Conservation (phyloP, 2,329 filamentous ascomycete species). For the Penicillium sp. region DNA sequence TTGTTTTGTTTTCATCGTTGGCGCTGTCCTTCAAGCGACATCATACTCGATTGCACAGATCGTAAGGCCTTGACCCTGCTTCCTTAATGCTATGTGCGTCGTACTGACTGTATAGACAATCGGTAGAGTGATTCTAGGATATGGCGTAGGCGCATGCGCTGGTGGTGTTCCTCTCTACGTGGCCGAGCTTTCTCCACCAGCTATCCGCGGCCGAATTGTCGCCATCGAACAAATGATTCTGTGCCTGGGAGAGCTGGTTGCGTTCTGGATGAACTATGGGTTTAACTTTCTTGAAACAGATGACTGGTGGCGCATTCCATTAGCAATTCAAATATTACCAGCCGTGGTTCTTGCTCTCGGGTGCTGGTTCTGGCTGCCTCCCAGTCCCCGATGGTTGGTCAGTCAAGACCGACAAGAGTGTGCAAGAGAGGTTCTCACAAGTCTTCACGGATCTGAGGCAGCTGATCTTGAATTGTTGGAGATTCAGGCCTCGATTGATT, state of each 20-base stretch:
- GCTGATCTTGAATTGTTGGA: slow-evolving; percentile 19
- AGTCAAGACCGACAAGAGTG: slow-evolving; percentile 20
- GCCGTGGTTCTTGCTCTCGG: slow-evolving; percentile 16
- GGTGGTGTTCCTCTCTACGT: slow-evolving; percentile 22
- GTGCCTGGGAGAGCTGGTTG: slow-evolving; percentile 18
- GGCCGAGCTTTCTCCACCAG: slow-evolving; percentile 19
- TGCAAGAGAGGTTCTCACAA: slow-evolving; percentile 17
- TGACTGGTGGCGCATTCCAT: slow-evolving; percentile 21
- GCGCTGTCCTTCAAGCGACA: slow-evolving; percentile 16
- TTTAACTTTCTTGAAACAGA: slow-evolving; percentile 15
- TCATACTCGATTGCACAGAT: slow-evolving; percentile 23
- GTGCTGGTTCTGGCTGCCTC: slow-evolving; percentile 16
- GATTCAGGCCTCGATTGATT: slow-evolving; percentile 18
- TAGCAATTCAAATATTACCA: slow-evolving; percentile 20
- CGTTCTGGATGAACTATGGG: slow-evolving; percentile 21
- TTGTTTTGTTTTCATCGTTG: slow-evolving; percentile 19
- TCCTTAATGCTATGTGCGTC: too few species aligned
- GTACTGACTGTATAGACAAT: slow-evolving; percentile 1
- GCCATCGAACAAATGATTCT: slow-evolving; percentile 20
- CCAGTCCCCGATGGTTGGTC: slow-evolving; percentile 22
- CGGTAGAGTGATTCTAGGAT: slow-evolving; percentile 18
- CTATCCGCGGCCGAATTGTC: slow-evolving; percentile 19
- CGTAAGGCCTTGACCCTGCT: slow-evolving; percentile 2
- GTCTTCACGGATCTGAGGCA: slow-evolving; percentile 18
- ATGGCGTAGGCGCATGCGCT: slow-evolving; percentile 16